phyloP scores from a whole-genome alignment of 208 protist species.

The Leishmania turanica region DNA sequence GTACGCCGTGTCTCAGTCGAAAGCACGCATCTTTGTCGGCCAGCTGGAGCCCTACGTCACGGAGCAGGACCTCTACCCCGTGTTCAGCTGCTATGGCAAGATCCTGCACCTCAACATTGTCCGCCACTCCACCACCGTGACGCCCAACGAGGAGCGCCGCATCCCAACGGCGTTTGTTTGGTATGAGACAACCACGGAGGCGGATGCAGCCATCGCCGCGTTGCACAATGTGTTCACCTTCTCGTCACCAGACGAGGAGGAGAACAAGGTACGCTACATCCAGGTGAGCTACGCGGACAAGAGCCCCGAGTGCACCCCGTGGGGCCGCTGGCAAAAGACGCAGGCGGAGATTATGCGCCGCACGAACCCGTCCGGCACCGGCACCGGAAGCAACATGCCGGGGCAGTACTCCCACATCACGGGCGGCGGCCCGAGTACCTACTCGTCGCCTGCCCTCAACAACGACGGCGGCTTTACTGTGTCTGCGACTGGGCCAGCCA shows the following conservation, averaged over 20 bases:
- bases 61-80: conserved; percentile 61
- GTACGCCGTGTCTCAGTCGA: conserved; percentile 47
- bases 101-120: conserved; percentile 69
- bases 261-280: conserved; percentile 60
- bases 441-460: conserved; percentile 12
- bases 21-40: conserved; percentile 64
- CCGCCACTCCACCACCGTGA: conserved; percentile 64
- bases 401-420: conserved; percentile 11
- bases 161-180: conserved; percentile 69
- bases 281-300: conserved; percentile 77
- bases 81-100: conserved; percentile 61
- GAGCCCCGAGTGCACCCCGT: conserved; percentile 47
- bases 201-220: conserved; percentile 68
- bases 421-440: conserved; percentile 2
- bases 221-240: conserved; percentile 74
- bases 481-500: conserved; percentile 5
- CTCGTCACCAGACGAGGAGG: conserved; percentile 50
- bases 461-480: conserved; percentile 21
- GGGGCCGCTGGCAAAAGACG: conserved; percentile 49
- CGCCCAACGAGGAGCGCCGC: conserved; percentile 55
- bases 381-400: conserved; percentile 26
- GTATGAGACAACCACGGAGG: conserved; percentile 63
- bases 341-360: conserved; percentile 42
- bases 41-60: conserved; percentile 74
- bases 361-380: conserved; percentile 27